Base-by-base conservation (phyloP, 148 eudicot genomes). In the Beta vulgaris region DNA sequence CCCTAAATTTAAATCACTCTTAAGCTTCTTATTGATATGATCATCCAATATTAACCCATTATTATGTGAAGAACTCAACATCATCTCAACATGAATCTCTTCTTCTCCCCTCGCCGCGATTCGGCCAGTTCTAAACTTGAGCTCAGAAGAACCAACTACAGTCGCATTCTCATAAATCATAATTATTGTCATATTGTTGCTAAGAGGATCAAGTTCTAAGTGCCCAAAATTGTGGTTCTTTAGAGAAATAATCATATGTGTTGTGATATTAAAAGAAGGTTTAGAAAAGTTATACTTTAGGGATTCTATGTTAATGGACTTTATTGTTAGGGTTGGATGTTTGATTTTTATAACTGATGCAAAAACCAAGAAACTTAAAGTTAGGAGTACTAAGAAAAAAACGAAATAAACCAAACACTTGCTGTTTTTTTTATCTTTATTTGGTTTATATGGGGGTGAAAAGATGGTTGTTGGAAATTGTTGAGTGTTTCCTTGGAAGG, bases 381-480 rank as follows among this genome's bases (percentile, higher is more conserved):
- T 58, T 23, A 75, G 48, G 3, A 82, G 0, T 12, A 82, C 83
- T 40, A 88, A 15, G 10, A 51, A 3, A n/a, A 49, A 25, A 7
- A 86, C 72, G 23, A 77, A 12, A 64, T 82, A 82, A 0, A 86
- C 86, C 2, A 82, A 74, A 19, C 83, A 83, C 39, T 85, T 90
- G 72, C 79, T 77, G 75, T 23, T 49, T 18, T 6, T 36, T 1
- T 10, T 31, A 0, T 32, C 10, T 31, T 51, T 42, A 21, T 62
- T 77, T 57, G 23, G 13, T 48, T 11, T 54, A 40, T 58, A 23
- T 7, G 51, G 42, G 26, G 11, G 23, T 37, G 35, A 42, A 26
- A 25, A 67, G n/a, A 42, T 10, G 5, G 51, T 43, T 42, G 37
- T 60, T 31, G 53, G 21, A 23, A 3, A 29, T 34, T 23, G 36